Evolutionary conservation across 2,329 filamentous ascomycete genomes (phyloP).

Genomic region (Coniella vitis): DNA sequence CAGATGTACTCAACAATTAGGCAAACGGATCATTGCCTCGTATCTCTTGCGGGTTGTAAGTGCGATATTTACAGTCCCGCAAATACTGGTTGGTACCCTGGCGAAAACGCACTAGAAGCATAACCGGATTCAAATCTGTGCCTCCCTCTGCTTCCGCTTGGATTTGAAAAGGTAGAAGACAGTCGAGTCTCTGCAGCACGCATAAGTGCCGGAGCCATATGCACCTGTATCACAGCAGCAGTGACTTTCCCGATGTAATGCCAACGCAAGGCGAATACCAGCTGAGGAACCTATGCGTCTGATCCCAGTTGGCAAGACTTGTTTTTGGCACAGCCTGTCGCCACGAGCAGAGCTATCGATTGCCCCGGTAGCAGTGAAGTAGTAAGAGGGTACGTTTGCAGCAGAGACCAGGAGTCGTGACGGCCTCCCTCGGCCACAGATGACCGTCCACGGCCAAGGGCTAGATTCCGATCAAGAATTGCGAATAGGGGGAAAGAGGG

Average conservation of each 20-base stretch:
- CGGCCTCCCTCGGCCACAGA: too few species aligned
- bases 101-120: neutral
- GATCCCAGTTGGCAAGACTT: too few species aligned
- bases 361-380: too few species aligned
- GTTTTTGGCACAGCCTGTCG: too few species aligned
- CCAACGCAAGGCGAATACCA: slow-evolving; percentile 2
- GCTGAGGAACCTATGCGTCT: neutral
- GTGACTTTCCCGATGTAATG: neutral
- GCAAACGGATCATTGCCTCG: neutral
- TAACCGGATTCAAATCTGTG: neutral
- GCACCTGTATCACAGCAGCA: neutral
- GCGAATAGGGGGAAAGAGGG: too few species aligned
- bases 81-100: neutral
- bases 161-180: neutral
- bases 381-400: too few species aligned
- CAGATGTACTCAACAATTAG: neutral
- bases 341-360: too few species aligned
- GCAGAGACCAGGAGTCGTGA: too few species aligned
- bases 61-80: neutral
- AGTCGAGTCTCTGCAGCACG: neutral
- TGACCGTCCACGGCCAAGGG: too few species aligned
- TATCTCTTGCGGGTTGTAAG: neutral
- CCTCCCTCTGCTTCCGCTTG: neutral
- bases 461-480: too few species aligned
- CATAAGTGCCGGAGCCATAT: neutral